Evolutionary conservation across 345 rosid species (phyloP), one percentile per base, ranked within the genome.

Genomic region (Gossypium arboreum): DNA sequence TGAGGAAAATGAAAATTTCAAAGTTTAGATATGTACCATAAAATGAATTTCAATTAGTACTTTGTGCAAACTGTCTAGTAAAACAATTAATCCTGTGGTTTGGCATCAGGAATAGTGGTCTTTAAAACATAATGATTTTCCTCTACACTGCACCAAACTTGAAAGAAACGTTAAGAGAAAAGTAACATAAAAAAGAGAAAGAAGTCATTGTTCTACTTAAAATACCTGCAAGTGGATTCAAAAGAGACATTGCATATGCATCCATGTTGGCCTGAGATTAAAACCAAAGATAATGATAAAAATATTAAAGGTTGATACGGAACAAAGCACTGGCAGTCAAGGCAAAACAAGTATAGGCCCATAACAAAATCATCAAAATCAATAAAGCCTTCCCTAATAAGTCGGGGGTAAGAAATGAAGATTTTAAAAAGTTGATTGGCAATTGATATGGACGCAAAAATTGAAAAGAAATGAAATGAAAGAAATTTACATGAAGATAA

Each of bases 161-260:
- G 27, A 63, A 59, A 34, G 5, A 64, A 22, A 51, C 3, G n/a
- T 25, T 41, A 39, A 16, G 41, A 16, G 50, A 59, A 74, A 34
- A 68, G 18, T 27, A 44, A 66, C 41, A 34, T 64, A 29, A 56
- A 41, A 74, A 39, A 56, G 20, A 65, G 13, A 63, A 34, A 60
- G 48, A 79, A 43, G 16, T 72, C 59, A 70, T 25, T 24, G 73
- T 20, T 64, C 13, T 39, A 12, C 71, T 34, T 55, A 76, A 65
- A 66, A 77, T 70, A 95, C 99, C 99, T 95, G 94, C 99, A 95
- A 45, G 85, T 75, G 79, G 98, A 90, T 74, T 86, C 88, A 29
- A 81, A 86, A 10, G 88, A 87, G 66, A 91, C 89, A 83, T 87
- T 88, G 92, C 99, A 95, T 73, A 95, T 84, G 87, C 98, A 95